Percentiles rank a stretch among this genome's conserved stretches.
phyloP scores from a whole-genome alignment of 2,329 filamentous ascomycete species.

The Uncinocarpus reesii region DNA sequence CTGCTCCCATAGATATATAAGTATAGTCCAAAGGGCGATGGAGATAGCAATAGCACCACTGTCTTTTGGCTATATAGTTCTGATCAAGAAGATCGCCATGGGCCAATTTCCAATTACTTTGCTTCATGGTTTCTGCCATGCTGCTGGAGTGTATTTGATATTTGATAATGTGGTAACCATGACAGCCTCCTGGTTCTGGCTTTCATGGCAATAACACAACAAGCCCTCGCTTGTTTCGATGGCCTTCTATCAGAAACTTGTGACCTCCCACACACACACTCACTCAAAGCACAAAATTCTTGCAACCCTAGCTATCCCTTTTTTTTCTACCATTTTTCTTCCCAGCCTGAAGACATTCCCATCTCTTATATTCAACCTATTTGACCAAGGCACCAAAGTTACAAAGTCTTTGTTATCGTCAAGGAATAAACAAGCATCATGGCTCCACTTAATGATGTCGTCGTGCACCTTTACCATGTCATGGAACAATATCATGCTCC shows the following conservation, averaged over 20 bases:
- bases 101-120: background rate
- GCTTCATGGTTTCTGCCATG: background rate
- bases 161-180: background rate
- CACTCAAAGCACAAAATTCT: background rate
- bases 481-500: constrained; percentile 13
- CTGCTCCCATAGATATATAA: too few species aligned
- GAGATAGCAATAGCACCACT: too few species aligned
- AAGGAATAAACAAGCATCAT: background rate
- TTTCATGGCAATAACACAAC: constrained; percentile 5
- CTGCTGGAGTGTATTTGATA: background rate
- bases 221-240: constrained; percentile 3
- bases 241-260: background rate
- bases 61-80: too few species aligned
- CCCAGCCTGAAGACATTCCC: background rate
- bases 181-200: background rate
- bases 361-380: background rate
- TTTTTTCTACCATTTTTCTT: background rate
- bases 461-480: background rate
- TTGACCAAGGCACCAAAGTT: too few species aligned
- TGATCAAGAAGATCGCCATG: too few species aligned
- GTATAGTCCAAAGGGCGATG: too few species aligned
- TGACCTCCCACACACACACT: background rate
- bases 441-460: background rate
- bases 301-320: background rate
- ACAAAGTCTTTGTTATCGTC: constrained; percentile 2